Evolutionary conservation across 148 eudicot genomes (phyloP).

Genomic region (Fagopyrum homotropicum): DNA sequence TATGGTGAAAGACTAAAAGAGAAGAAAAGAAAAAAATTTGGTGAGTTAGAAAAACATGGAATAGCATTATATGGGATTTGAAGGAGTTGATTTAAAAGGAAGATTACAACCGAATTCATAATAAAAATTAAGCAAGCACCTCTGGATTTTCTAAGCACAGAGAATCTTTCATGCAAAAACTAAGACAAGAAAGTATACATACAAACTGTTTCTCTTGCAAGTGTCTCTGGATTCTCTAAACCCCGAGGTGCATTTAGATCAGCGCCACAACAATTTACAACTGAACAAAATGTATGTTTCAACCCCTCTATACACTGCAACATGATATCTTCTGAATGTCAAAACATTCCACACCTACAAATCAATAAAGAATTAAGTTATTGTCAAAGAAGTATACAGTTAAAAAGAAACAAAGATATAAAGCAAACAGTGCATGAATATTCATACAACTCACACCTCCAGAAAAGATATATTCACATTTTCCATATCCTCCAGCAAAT

Average conservation of each 20-base stretch:
- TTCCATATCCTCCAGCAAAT: neutral
- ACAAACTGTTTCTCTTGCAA: constrained; percentile 30
- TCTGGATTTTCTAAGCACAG: neutral
- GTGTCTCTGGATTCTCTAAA: constrained; percentile 22
- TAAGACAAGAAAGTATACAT: constrained; percentile 11
- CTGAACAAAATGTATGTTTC: constrained; percentile 23
- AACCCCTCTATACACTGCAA: constrained; percentile 38
- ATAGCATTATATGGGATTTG: neutral
- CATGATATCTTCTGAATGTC: constrained; percentile 28
- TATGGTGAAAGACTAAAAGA: neutral
- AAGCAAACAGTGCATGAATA: neutral
- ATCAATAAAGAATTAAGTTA: neutral
- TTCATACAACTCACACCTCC: neutral
- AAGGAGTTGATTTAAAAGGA: neutral
- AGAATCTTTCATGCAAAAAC: neutral
- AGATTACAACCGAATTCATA: neutral
- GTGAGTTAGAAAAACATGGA: neutral
- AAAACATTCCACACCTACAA: constrained; percentile 30
- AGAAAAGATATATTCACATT: neutral
- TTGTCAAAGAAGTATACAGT: neutral
- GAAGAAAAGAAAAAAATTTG: neutral
- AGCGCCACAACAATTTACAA: constrained; percentile 32
- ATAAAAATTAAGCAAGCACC: neutral
- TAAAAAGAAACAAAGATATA: neutral
- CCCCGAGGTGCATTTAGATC: constrained; percentile 26